phyloP scores from a whole-genome alignment of 495 filamentous ascomycete genomes.

The Pseudoneurospora amorphoporcata region DNA sequence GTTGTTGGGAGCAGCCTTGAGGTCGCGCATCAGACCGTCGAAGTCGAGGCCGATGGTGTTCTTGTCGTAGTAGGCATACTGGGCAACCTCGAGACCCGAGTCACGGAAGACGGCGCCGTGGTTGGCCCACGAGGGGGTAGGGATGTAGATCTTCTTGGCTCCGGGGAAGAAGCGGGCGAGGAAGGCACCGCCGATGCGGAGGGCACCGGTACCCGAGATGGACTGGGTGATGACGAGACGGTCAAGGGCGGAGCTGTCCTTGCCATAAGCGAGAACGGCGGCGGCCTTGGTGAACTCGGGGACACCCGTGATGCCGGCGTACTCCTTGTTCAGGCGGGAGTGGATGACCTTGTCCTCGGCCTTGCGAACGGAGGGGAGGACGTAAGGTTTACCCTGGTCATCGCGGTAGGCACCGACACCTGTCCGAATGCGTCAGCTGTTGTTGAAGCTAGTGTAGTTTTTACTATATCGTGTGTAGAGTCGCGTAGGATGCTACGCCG shows the following conservation, averaged over 20 bases:
- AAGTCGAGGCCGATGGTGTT: constrained; percentile 97
- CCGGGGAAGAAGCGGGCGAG: constrained; percentile 79
- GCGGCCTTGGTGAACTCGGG: constrained; percentile 89
- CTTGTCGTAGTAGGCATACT: constrained; percentile 98
- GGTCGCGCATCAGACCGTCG: constrained; percentile 82
- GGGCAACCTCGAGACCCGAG: constrained; percentile 77
- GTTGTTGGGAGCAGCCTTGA: constrained; percentile 78
- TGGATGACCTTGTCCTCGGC: constrained; percentile 82
- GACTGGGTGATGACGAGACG: constrained; percentile 90
- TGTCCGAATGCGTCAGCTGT: constrained; percentile 13
- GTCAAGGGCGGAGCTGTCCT: constrained; percentile 63
- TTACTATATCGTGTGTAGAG: background rate
- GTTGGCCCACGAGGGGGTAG: constrained; percentile 95
- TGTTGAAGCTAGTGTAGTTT: background rate
- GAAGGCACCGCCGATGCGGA: constrained; percentile 91
- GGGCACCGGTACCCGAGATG: constrained; percentile 93
- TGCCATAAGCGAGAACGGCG: constrained; percentile 79
- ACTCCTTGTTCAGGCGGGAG: constrained; percentile 83
- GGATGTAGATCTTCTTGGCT: constrained; percentile 90
- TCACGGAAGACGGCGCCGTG: constrained; percentile 94
- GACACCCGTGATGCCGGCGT: constrained; percentile 93
- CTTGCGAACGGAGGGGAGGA: constrained; percentile 82
- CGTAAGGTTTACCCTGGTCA: constrained; percentile 93
- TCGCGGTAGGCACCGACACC: constrained; percentile 81
- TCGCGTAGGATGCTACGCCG: background rate